Conservation (phyloP, 352 stramenopile genomes). For the Hyaloperonospora arabidopsidis region DNA sequence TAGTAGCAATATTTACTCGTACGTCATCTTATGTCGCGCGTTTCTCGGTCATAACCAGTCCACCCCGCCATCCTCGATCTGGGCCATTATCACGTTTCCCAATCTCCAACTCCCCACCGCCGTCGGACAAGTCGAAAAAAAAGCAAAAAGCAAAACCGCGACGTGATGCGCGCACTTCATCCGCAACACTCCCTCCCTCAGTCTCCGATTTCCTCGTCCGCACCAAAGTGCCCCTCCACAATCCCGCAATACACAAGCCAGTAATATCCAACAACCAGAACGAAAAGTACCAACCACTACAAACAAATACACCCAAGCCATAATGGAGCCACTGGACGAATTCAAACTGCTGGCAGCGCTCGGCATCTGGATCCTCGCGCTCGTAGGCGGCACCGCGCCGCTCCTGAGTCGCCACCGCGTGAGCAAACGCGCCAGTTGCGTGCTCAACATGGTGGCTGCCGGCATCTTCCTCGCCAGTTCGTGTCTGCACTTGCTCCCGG, state of each 20-base stretch:
- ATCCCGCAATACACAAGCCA: too few relatives aligned
- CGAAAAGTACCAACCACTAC: too few relatives aligned
- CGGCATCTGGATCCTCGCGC: slow-evolving; percentile 49
- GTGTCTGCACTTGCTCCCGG: slow-evolving; percentile 71
- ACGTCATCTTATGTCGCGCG: too few relatives aligned
- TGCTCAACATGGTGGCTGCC: slow-evolving; percentile 76
- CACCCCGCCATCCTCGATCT: too few relatives aligned
- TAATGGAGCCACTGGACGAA: slow-evolving; percentile 37
- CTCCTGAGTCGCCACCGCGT: slow-evolving; percentile 36
- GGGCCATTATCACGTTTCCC: too few relatives aligned
- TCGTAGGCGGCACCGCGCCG: slow-evolving; percentile 47
- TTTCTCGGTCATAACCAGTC: too few relatives aligned
- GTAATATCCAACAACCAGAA: too few relatives aligned
- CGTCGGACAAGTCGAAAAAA: slow-evolving; percentile 25
- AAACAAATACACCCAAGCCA: too few relatives aligned
- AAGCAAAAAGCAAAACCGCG: neutral
- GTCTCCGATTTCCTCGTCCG: slow-evolving; percentile 15
- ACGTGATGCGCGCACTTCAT: neutral
- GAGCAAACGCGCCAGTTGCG: slow-evolving; percentile 37
- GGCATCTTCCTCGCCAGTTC: slow-evolving; percentile 77
- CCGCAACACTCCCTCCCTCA: slow-evolving; percentile 12
- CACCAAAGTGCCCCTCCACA: neutral
- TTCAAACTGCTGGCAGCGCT: slow-evolving; percentile 62
- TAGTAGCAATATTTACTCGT: too few relatives aligned
- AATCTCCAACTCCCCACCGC: too few relatives aligned